A percentile compares a stretch with the other conserved stretches of the same genome.
These are phyloP conservation scores for sorghum (Sorghum bicolor) DNA, from an alignment of 176 grass and related monocot species.

Conservation along the genomic window DNA sequence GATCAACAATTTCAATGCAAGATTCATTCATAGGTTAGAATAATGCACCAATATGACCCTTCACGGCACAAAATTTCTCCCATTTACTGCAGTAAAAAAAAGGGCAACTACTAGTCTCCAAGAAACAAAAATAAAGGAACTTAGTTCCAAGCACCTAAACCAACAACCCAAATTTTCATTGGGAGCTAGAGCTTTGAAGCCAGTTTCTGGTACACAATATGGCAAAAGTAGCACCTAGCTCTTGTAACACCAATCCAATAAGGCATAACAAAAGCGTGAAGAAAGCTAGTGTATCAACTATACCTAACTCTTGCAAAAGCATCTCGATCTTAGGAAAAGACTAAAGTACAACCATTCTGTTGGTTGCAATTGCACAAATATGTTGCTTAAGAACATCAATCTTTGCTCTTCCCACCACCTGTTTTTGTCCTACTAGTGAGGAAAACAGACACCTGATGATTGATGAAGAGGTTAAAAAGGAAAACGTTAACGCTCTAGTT, in stretches of 20 bases:
- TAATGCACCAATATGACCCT: not conserved
- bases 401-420: not conserved
- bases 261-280: slow-evolving; percentile 10
- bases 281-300: slow-evolving; percentile 16
- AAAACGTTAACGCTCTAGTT: not conserved
- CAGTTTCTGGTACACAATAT: slow-evolving; percentile 7
- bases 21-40: slow-evolving; percentile 5
- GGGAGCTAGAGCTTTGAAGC: not conserved
- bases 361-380: not conserved
- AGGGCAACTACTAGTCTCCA: not conserved
- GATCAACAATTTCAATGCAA: slow-evolving; percentile 1
- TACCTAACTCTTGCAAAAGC: slow-evolving; percentile 19
- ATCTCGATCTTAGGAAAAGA: slow-evolving; percentile 1
- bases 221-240: not conserved
- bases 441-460: slow-evolving; percentile 15
- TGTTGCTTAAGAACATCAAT: not conserved
- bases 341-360: not conserved
- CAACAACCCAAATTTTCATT: not conserved
- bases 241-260: not conserved
- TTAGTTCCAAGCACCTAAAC: not conserved
- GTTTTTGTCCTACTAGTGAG: not conserved
- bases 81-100: not conserved
- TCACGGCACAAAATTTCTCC: not conserved
- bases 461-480: not conserved
- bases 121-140: not conserved